phyloP scores from a whole-genome alignment of 2,329 filamentous ascomycete genomes.

The Ceratocystiopsis sp. region DNA sequence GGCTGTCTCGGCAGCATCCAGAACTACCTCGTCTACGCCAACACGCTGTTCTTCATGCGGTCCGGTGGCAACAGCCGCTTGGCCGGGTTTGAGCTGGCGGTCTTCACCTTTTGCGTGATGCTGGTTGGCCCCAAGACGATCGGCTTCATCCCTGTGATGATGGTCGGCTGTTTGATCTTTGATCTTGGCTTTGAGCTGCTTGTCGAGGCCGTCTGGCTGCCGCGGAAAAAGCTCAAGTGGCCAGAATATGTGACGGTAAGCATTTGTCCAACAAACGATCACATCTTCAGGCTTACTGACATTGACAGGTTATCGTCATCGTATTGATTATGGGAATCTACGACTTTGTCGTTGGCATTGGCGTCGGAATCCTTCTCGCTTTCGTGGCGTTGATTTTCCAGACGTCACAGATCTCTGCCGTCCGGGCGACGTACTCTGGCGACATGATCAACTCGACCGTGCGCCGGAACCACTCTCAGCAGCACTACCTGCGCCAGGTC shows the following conservation, averaged over 20 bases:
- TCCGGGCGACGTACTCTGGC: constrained; percentile 79
- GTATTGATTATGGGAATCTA: constrained; percentile 92
- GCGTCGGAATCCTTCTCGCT: constrained; percentile 78
- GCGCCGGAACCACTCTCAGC: constrained; percentile 74
- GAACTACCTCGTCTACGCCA: constrained; percentile 96
- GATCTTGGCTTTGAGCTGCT: constrained; percentile 85
- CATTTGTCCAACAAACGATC: neutral
- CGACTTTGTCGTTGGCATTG: constrained; percentile 90
- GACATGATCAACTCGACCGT: constrained; percentile 85
- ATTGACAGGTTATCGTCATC: constrained; percentile 53
- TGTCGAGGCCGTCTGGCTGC: constrained; percentile 73
- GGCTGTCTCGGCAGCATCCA: constrained; percentile 77
- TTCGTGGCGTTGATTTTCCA: constrained; percentile 86
- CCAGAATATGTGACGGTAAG: constrained; percentile 76
- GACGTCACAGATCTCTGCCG: constrained; percentile 74
- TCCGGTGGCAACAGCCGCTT: constrained; percentile 78
- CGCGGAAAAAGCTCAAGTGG: constrained; percentile 70
- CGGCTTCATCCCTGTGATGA: constrained; percentile 90
- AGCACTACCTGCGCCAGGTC: constrained; percentile 69
- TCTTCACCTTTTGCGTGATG: constrained; percentile 66
- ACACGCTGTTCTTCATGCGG: constrained; percentile 90
- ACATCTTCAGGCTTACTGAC: neutral
- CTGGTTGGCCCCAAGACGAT: constrained; percentile 74
- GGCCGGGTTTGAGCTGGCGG: constrained; percentile 71
- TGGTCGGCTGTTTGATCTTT: constrained; percentile 91